Conservation (phyloP, 1,284 basidiomycete genomes). For the Ustilago cynodontis region DNA sequence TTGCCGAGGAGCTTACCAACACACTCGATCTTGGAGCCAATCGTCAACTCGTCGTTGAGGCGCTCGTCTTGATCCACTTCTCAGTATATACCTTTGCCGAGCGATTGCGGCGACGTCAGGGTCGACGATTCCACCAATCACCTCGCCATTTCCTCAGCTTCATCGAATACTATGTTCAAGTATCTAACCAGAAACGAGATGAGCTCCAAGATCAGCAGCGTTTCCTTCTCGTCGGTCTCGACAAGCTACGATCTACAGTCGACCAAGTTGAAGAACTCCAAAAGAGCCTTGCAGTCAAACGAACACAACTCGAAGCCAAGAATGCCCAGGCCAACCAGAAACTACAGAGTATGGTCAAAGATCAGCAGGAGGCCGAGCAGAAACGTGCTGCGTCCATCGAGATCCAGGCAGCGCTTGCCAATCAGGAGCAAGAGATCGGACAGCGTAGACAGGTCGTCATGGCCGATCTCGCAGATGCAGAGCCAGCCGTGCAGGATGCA, state of each 20-base stretch:
- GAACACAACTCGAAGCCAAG: conserved; percentile 91
- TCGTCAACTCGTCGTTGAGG: conserved; percentile 80
- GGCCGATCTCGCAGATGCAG: conserved; percentile 95
- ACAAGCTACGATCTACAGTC: conserved; percentile 95
- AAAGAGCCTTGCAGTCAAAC: conserved; percentile 93
- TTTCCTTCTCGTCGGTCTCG: conserved; percentile 96
- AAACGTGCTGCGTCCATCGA: conserved; percentile 96
- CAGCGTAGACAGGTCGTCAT: conserved; percentile 89
- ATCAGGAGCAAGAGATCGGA: conserved; percentile 90
- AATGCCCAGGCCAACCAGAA: conserved; percentile 96
- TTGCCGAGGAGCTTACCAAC: conserved; percentile 64
- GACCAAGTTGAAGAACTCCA: conserved; percentile 82
- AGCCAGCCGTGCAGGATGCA: conserved; percentile 95
- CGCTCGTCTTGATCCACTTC: conserved; percentile 90
- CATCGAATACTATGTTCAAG: conserved; percentile 96
- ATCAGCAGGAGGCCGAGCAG: conserved; percentile 98
- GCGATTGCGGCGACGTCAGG: conserved; percentile 88
- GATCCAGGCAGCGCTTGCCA: conserved; percentile 90
- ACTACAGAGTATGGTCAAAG: conserved; percentile 95
- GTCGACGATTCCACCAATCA: conserved; percentile 95
- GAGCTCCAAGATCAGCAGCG: conserved; percentile 98
- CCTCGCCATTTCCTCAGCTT: conserved; percentile 98
- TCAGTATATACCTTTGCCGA: conserved; percentile 90
- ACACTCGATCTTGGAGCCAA: conserved; percentile 66
- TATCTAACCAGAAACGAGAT: conserved; percentile 97